These are phyloP conservation scores for Geosmithia flava DNA, from an alignment of 2,329 filamentous ascomycete species.

Conservation along the genomic window DNA sequence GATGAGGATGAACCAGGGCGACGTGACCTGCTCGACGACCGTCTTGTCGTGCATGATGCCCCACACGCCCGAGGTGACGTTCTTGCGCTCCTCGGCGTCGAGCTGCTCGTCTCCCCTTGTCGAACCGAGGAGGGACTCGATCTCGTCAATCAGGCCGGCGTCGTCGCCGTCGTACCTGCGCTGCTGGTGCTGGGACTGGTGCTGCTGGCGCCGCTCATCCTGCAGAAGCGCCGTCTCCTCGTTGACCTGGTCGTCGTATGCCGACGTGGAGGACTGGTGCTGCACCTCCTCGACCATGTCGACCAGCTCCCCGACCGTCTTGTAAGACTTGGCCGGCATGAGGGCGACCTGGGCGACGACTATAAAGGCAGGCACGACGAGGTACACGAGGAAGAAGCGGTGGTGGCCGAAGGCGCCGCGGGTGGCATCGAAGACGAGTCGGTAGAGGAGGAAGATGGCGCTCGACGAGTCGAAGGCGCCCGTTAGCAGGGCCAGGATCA, in stretches of 20 bases:
- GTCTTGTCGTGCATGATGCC: constrained; percentile 68
- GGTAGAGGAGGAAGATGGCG: constrained; percentile 64
- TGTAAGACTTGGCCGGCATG: constrained; percentile 68
- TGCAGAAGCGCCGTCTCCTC: constrained; percentile 42
- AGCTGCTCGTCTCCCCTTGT: constrained; percentile 48
- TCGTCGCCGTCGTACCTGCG: constrained; percentile 45
- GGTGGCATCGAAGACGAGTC: constrained; percentile 53
- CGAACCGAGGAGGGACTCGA: constrained; percentile 61
- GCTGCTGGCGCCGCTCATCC: constrained; percentile 25
- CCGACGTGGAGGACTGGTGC: constrained; percentile 15
- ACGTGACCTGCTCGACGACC: constrained; percentile 60
- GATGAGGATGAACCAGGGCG: constrained; percentile 77
- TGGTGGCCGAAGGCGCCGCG: constrained; percentile 43
- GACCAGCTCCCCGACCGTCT: constrained; percentile 74
- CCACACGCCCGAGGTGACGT: constrained; percentile 67
- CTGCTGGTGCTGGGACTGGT: constrained; percentile 44
- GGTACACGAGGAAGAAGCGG: constrained; percentile 61
- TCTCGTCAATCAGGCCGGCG: constrained; percentile 53
- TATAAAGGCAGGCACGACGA: constrained; percentile 58
- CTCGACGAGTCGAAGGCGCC: constrained; percentile 78
- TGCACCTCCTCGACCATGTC: constrained; percentile 50
- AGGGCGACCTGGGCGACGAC: constrained; percentile 53
- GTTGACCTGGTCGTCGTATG: constrained; percentile 42
- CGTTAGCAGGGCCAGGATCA: constrained; percentile 70
- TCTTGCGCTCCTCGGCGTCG: constrained; percentile 55